Evolutionary conservation across 352 stramenopile genomes (phyloP).

Genomic region (Phytophthora capsici): DNA sequence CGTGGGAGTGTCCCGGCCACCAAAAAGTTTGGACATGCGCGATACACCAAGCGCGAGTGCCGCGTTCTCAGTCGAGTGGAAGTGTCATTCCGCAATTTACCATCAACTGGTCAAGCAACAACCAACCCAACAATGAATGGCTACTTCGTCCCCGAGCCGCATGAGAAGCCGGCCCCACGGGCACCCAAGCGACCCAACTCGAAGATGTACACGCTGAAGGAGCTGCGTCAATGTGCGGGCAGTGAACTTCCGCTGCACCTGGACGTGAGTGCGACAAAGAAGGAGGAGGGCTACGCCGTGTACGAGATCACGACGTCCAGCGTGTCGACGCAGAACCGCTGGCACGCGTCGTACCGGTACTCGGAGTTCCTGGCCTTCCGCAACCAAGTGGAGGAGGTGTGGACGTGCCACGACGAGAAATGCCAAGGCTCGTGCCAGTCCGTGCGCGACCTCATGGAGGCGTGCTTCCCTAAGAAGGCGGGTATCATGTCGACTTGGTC

Average conservation of each 20-base stretch:
- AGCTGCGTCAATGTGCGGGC: slow-evolving; percentile 45
- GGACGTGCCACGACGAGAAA: slow-evolving; percentile 64
- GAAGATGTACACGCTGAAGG: slow-evolving; percentile 58
- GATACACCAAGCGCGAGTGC: not conserved
- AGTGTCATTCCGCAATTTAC: slow-evolving; percentile 36
- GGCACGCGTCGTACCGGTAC: slow-evolving; percentile 68
- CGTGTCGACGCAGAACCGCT: slow-evolving; percentile 56
- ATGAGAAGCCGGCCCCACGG: slow-evolving; percentile 19
- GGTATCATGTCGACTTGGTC: slow-evolving; percentile 52
- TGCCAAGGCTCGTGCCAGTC: slow-evolving; percentile 71
- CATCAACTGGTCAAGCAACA: slow-evolving; percentile 18
- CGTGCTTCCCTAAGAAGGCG: slow-evolving; percentile 71
- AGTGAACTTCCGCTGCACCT: slow-evolving; percentile 60
- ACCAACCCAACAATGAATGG: slow-evolving; percentile 27
- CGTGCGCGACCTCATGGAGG: slow-evolving; percentile 66
- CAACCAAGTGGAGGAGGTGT: slow-evolving; percentile 57
- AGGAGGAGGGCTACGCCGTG: slow-evolving; percentile 61
- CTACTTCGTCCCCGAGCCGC: slow-evolving; percentile 29
- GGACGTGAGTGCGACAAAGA: slow-evolving; percentile 47
- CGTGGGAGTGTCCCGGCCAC: slow-evolving; percentile 23
- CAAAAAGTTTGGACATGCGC: slow-evolving; percentile 21
- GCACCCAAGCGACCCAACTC: slow-evolving; percentile 34
- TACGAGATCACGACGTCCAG: slow-evolving; percentile 62
- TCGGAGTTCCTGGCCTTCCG: slow-evolving; percentile 74
- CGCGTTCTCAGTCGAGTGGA: not conserved